A percentile compares a stretch with the other conserved stretches of the same genome.
These are phyloP conservation scores for Xylaria acuta DNA, from an alignment of 495 filamentous ascomycete species.

Conservation along the genomic window DNA sequence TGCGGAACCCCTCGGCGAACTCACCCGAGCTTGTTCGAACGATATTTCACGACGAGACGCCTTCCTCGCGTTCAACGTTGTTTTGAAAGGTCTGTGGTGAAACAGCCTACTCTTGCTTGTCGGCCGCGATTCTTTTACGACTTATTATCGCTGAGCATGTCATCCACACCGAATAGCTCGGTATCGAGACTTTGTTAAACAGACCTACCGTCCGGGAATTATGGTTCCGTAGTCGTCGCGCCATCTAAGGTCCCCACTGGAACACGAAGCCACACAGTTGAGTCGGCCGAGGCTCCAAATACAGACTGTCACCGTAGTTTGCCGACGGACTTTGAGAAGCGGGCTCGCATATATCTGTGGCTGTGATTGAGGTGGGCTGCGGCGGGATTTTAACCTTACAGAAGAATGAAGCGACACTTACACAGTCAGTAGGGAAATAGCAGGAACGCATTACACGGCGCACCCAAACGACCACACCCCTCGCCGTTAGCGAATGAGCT, in stretches of 20 bases:
- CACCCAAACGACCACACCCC: neutral
- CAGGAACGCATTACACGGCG: neutral
- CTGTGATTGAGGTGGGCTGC: neutral
- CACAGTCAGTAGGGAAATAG: conserved; percentile 11
- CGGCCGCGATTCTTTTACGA: conserved; percentile 1
- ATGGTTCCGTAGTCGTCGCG: conserved; percentile 11
- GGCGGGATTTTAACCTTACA: neutral
- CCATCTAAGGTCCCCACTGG: conserved; percentile 2
- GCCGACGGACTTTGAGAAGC: conserved; percentile 2
- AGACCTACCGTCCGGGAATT: neutral
- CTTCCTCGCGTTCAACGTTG: neutral
- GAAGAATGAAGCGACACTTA: conserved; percentile 2
- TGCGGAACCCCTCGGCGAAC: conserved; percentile 10
- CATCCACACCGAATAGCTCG: neutral
- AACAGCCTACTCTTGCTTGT: neutral
- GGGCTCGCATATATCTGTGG: neutral
- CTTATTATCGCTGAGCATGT: neutral
- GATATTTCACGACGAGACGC: neutral
- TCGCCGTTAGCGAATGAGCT: neutral
- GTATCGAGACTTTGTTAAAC: neutral
- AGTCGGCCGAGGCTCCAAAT: neutral
- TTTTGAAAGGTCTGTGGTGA: neutral
- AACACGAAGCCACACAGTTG: neutral
- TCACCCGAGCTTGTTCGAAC: neutral
- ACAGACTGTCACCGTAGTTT: neutral